Conservation (phyloP, 2,329 filamentous ascomycete genomes). For the Epichloe glyceriae region DNA sequence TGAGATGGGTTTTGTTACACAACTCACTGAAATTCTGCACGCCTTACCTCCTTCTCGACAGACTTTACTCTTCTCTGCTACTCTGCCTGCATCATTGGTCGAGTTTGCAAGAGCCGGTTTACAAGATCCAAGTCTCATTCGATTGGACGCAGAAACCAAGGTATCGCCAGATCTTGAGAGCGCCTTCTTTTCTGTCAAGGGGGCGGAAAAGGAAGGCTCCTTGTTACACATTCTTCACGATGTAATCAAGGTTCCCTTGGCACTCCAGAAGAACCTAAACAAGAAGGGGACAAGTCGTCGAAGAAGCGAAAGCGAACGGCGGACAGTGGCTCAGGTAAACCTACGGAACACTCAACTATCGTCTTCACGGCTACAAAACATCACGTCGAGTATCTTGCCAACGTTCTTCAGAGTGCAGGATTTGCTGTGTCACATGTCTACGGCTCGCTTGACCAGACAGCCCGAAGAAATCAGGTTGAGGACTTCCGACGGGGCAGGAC, state of each 20-base stretch:
- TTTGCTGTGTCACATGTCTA: constrained; percentile 92
- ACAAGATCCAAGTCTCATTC: constrained; percentile 80
- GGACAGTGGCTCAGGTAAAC: constrained; percentile 45
- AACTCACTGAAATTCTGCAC: constrained; percentile 85
- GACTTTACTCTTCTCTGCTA: constrained; percentile 90
- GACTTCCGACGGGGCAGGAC: constrained; percentile 75
- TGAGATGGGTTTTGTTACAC: constrained; percentile 95
- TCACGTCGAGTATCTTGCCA: constrained; percentile 85
- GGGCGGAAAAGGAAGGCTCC: constrained; percentile 85
- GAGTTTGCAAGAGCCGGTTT: constrained; percentile 91
- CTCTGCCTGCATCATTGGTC: constrained; percentile 82
- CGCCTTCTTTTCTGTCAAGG: constrained; percentile 88
- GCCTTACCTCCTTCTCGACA: constrained; percentile 74
- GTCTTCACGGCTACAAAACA: constrained; percentile 93
- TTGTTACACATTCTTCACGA: constrained; percentile 81
- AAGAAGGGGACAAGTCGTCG: constrained; percentile 30
- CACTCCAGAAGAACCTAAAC: constrained; percentile 39
- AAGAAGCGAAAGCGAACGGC: constrained; percentile 62
- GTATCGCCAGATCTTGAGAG: constrained; percentile 92
- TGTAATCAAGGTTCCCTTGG: constrained; percentile 75
- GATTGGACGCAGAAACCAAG: constrained; percentile 89
- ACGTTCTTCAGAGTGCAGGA: constrained; percentile 65
- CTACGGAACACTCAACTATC: constrained; percentile 85
- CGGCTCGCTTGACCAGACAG: constrained; percentile 86
- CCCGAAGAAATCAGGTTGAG: constrained; percentile 82